phyloP scores from a whole-genome alignment of 805 yeast species.

The Maudiozyma turicensis region DNA sequence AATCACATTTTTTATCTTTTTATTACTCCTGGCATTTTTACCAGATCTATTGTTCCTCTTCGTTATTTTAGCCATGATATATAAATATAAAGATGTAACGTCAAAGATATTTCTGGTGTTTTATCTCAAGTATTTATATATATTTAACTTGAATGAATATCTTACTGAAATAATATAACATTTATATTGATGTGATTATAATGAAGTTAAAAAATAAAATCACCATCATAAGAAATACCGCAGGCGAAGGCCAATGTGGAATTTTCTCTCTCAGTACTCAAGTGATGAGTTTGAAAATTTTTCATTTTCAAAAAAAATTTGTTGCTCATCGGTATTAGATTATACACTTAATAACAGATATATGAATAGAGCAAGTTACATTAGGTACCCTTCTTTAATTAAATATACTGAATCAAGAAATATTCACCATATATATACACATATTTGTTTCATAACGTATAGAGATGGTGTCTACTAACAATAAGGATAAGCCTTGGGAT shows the following conservation, averaged over 20 bases:
- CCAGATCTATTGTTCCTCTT: not conserved
- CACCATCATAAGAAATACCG: not conserved
- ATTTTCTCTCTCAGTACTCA: not conserved
- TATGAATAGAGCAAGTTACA: no score
- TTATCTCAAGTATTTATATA: no score
- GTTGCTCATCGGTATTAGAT: not conserved
- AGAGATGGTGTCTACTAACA: constrained; percentile 85
- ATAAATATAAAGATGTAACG: no score
- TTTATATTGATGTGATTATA: no score
- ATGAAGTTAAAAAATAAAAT: no score
- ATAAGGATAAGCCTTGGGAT: constrained; percentile 97
- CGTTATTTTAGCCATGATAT: not conserved
- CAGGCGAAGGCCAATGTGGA: not conserved
- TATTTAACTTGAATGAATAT: no score
- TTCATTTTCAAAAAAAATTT: not conserved
- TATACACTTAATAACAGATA: no score
- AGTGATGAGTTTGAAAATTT: constrained; percentile 1
- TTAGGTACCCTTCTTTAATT: no score
- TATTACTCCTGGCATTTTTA: not conserved
- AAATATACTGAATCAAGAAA: no score
- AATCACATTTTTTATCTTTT: constrained; percentile 6
- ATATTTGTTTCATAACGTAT: not conserved
- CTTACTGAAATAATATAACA: no score
- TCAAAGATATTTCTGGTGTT: no score
- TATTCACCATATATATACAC: not conserved